Evolutionary conservation across 805 yeast genomes (phyloP).

Genomic region (Suhomyces faveliae): DNA sequence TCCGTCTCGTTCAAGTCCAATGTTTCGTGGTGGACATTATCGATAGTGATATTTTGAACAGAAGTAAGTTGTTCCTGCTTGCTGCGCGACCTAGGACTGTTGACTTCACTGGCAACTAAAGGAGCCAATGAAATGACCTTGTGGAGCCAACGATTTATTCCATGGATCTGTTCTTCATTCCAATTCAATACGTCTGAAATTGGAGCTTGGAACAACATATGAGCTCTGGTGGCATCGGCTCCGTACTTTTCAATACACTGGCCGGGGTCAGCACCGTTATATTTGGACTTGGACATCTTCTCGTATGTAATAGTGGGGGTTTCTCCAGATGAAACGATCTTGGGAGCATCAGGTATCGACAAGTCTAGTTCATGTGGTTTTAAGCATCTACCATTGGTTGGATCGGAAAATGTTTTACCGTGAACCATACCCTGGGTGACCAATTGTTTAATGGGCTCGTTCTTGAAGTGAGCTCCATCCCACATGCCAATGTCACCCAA

Average conservation of each 20-base stretch:
- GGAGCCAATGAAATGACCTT: slow-evolving; percentile 45
- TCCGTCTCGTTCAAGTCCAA: slow-evolving; percentile 45
- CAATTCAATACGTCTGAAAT: slow-evolving; percentile 77
- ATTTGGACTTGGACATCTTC: slow-evolving; percentile 96
- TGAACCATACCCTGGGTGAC: slow-evolving; percentile 99
- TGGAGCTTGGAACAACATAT: slow-evolving; percentile 89
- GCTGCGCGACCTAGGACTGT: background rate
- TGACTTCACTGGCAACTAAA: slow-evolving; percentile 11
- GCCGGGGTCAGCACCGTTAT: slow-evolving; percentile 90
- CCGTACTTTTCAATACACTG: slow-evolving; percentile 75
- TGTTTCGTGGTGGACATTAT: slow-evolving; percentile 16
- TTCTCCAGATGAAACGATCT: slow-evolving; percentile 48
- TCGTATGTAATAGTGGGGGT: slow-evolving; percentile 64
- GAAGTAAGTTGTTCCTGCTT: slow-evolving; percentile 4
- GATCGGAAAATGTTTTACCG: slow-evolving; percentile 78
- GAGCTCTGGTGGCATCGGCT: slow-evolving; percentile 93
- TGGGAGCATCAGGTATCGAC: slow-evolving; percentile 39
- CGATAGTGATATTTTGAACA: slow-evolving; percentile 18
- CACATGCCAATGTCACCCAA: slow-evolving; percentile 65
- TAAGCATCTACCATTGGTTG: slow-evolving; percentile 68
- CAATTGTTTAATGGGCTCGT: slow-evolving; percentile 79
- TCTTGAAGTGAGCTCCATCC: slow-evolving; percentile 54
- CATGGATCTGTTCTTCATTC: slow-evolving; percentile 86
- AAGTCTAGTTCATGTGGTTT: slow-evolving; percentile 71
- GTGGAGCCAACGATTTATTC: slow-evolving; percentile 83